A percentile compares a stretch with the other conserved stretches of the same genome.
Evolutionary conservation across 73 alveolate genomes (phyloP).

Genomic region (Paramecium pentaurelia): DNA sequence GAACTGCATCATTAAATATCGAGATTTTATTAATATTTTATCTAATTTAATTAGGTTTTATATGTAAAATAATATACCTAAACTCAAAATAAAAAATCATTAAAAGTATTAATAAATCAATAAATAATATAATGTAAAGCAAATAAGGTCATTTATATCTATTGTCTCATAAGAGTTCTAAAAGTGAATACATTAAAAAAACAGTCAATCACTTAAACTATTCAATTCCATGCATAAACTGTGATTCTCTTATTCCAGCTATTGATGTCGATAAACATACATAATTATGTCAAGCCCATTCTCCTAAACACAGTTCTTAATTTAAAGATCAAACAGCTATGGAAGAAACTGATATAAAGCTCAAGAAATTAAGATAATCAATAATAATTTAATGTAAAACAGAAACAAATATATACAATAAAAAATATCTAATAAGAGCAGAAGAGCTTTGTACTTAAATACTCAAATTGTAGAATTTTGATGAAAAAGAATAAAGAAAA

Average conservation of each 20-base stretch:
- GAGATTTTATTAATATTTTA: neutral
- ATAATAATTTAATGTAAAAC: neutral
- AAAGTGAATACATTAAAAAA: neutral
- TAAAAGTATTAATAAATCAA: neutral
- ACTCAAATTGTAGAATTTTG: neutral
- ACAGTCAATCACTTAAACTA: neutral
- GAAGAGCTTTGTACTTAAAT: neutral
- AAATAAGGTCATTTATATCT: neutral
- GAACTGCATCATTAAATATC: neutral
- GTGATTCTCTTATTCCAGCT: neutral
- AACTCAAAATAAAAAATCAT: neutral
- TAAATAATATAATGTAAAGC: neutral
- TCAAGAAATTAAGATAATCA: neutral
- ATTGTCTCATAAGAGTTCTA: neutral
- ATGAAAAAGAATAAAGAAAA: neutral
- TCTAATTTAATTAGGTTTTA: neutral
- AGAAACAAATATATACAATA: neutral
- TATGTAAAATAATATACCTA: neutral
- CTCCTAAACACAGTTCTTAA: neutral
- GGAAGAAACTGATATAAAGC: neutral
- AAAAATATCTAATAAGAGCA: constrained; percentile 4
- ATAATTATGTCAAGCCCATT: neutral
- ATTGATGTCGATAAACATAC: constrained; percentile 6
- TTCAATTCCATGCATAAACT: constrained; percentile 27
- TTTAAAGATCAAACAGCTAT: neutral